A percentile compares a stretch with the other conserved stretches of the same genome.
phyloP scores from a whole-genome alignment of 768 basidiomycete species.

The Amanita brunnescens region DNA sequence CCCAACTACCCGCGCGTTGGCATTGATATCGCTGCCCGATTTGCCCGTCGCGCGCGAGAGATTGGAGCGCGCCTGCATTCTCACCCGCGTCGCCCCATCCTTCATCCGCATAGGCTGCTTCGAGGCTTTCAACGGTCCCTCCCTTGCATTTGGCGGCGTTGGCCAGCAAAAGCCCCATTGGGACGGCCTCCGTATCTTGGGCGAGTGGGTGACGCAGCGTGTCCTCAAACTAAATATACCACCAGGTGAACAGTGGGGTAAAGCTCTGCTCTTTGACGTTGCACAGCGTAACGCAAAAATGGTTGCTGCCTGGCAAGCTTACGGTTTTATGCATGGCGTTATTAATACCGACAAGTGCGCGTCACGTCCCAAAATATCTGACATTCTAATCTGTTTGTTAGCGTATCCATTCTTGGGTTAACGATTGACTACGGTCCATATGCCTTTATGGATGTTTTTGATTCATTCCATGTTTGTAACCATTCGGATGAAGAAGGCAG shows the following conservation, averaged over 20 bases:
- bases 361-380: neutral
- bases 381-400: conserved; percentile 18
- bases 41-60: conserved; percentile 72
- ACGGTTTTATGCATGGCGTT: conserved; percentile 93
- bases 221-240: conserved; percentile 46
- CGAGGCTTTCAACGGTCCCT: conserved; percentile 72
- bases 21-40: conserved; percentile 65
- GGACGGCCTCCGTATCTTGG: conserved; percentile 66
- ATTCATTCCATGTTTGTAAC: conserved; percentile 82
- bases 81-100: conserved; percentile 78
- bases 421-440: conserved; percentile 86
- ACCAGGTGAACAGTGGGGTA: conserved; percentile 57
- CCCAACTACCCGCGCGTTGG: conserved; percentile 82
- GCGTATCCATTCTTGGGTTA: conserved; percentile 65
- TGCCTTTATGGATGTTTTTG: conserved; percentile 93
- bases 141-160: conserved; percentile 60
- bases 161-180: conserved; percentile 69
- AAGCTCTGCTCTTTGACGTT: conserved; percentile 64
- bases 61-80: conserved; percentile 60
- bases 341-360: conserved; percentile 93
- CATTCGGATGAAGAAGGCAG: conserved; percentile 74
- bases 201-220: conserved; percentile 61
- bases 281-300: conserved; percentile 82
- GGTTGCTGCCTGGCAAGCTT: conserved; percentile 94
- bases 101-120: conserved; percentile 92